phyloP scores from a whole-genome alignment of 176 grass and related monocot genomes.

The Aegilops sharonensis region DNA sequence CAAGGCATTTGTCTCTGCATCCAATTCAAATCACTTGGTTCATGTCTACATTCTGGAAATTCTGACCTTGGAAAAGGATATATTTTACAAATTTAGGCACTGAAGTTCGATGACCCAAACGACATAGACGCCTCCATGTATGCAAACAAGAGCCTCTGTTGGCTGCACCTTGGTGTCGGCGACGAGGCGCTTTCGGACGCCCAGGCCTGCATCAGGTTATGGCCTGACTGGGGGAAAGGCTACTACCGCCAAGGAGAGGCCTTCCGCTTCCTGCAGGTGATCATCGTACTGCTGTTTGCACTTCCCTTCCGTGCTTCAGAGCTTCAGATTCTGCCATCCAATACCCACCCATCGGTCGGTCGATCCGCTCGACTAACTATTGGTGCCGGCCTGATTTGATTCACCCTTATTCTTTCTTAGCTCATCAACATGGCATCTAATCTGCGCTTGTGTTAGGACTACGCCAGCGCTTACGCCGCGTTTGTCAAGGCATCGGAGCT shows the following conservation, averaged over 20 bases:
- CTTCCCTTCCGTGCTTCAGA: background rate
- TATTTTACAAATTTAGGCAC: background rate
- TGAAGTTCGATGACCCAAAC: background rate
- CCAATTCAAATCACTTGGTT: background rate
- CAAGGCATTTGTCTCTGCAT: background rate
- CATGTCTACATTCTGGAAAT: background rate
- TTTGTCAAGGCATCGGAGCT: background rate
- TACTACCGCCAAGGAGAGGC: slow-evolving; percentile 26
- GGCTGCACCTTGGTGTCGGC: background rate
- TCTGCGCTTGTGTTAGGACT: background rate
- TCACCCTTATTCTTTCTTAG: background rate
- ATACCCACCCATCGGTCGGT: background rate
- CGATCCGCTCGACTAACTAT: background rate
- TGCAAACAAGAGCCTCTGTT: slow-evolving; percentile 4
- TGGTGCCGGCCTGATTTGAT: background rate
- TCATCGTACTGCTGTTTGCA: background rate
- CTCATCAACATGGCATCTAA: background rate
- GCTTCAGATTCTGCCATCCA: background rate
- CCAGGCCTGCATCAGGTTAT: background rate
- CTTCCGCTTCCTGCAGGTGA: slow-evolving; percentile 15
- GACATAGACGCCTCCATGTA: background rate
- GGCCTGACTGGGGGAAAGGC: slow-evolving; percentile 2
- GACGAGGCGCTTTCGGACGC: slow-evolving; percentile 18
- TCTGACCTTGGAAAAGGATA: background rate
- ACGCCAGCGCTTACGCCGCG: background rate